Conservation (phyloP, 257 asterid species). For the Datura wrightii region DNA sequence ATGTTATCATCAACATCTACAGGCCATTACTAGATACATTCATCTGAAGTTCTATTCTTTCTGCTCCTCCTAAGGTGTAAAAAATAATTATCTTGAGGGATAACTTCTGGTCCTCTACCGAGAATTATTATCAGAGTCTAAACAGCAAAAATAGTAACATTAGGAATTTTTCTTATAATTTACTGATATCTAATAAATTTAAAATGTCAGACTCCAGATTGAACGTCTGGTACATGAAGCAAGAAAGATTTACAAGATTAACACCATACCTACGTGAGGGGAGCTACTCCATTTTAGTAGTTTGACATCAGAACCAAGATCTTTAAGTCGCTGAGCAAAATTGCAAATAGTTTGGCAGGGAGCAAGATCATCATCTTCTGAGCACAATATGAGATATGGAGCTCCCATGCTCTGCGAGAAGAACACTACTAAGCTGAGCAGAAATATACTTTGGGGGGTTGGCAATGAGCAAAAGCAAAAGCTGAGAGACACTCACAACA, state of each 20-base stretch:
- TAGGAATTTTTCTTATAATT: not conserved
- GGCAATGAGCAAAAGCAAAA: too few relatives aligned
- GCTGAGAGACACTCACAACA: conserved; percentile 53
- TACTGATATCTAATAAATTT: not conserved
- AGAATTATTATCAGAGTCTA: not conserved
- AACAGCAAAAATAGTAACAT: not conserved
- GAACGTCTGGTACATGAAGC: not conserved
- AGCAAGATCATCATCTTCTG: conserved; percentile 96
- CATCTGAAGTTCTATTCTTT: not conserved
- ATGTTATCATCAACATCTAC: not conserved
- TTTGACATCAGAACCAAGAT: conserved; percentile 78
- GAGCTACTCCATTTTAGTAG: conserved; percentile 81
- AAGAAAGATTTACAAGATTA: not conserved
- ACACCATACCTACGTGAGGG: conserved; percentile 84
- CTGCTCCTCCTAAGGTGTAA: not conserved
- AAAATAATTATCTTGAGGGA: not conserved
- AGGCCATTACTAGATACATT: not conserved
- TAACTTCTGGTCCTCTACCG: not conserved
- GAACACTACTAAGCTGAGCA: conserved; percentile 31
- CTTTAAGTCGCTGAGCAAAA: conserved; percentile 74
- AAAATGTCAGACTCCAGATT: not conserved
- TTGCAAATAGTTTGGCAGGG: conserved; percentile 67
- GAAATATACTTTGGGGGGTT: not conserved
- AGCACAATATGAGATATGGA: conserved; percentile 89
- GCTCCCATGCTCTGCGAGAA: conserved; percentile 72